These are phyloP conservation scores for Excoecaria cochinchinensis DNA, from an alignment of 345 rosid species.

Conservation along the genomic window DNA sequence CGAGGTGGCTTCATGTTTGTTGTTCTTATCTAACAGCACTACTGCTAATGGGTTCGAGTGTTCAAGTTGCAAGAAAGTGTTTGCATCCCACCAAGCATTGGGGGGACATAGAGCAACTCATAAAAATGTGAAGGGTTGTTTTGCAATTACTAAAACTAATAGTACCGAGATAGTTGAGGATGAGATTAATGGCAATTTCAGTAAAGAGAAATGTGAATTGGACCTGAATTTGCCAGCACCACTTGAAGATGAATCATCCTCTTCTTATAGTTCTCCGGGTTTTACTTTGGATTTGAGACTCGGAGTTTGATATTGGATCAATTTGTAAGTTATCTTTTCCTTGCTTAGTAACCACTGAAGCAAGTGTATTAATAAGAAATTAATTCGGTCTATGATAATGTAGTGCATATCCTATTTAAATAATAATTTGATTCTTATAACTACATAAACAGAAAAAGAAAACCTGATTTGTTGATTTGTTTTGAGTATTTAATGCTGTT, in stretches of 20 bases:
- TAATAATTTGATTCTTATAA: too few relatives aligned
- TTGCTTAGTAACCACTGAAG: too few relatives aligned
- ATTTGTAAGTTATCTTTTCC: too few relatives aligned
- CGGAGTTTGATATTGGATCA: conserved; percentile 41
- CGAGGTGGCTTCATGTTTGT: conserved; percentile 67
- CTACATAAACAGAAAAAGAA: too few relatives aligned
- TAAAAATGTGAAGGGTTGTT: conserved; percentile 81
- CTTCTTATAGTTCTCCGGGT: conserved; percentile 41
- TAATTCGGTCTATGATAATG: too few relatives aligned
- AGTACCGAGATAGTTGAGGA: conserved; percentile 10
- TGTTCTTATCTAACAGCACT: conserved; percentile 45
- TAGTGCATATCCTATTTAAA: too few relatives aligned
- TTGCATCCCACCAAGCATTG: conserved; percentile 79
- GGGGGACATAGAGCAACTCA: conserved; percentile 92
- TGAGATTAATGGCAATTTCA: not conserved
- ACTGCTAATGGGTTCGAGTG: conserved; percentile 46
- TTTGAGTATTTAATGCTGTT: too few relatives aligned
- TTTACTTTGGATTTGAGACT: conserved; percentile 71
- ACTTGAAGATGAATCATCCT: conserved; percentile 35
- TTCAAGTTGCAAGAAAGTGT: conserved; percentile 81
- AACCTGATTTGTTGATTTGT: too few relatives aligned
- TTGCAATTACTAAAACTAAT: conserved; percentile 45
- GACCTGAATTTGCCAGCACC: conserved; percentile 76
- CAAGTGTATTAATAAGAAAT: too few relatives aligned
- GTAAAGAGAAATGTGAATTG: conserved; percentile 28